A percentile compares a stretch with the other conserved stretches of the same genome.
These are phyloP conservation scores for Sporothrix schenckii DNA, from an alignment of 2,329 filamentous ascomycete genomes.

Conservation along the genomic window DNA sequence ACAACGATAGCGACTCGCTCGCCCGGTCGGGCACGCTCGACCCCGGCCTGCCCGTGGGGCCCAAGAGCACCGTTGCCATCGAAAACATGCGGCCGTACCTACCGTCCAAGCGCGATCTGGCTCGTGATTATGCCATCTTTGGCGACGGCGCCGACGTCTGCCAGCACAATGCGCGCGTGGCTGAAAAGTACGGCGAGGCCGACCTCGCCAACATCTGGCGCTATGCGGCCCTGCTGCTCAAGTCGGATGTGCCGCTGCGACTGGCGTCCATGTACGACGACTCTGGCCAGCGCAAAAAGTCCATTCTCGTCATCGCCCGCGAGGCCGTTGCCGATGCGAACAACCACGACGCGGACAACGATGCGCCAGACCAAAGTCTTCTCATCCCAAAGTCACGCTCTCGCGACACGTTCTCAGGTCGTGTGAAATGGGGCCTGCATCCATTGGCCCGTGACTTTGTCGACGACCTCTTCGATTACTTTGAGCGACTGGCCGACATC, in stretches of 20 bases:
- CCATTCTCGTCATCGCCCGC: conserved; percentile 69
- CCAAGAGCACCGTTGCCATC: conserved; percentile 73
- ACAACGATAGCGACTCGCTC: conserved; percentile 19
- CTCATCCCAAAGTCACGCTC: not conserved
- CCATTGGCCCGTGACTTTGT: conserved; percentile 66
- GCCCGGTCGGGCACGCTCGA: conserved; percentile 32
- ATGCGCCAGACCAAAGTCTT: not conserved
- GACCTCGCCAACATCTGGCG: conserved; percentile 84
- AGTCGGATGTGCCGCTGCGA: conserved; percentile 73
- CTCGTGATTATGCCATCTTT: conserved; percentile 79
- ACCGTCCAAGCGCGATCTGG: conserved; percentile 78
- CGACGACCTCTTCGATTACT: conserved; percentile 64
- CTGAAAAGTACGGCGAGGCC: conserved; percentile 67
- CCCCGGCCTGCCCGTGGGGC: conserved; percentile 37
- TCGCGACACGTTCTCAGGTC: conserved; percentile 51
- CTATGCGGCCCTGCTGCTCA: conserved; percentile 75
- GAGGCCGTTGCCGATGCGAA: conserved; percentile 56
- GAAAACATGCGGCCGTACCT: conserved; percentile 70
- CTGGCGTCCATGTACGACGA: conserved; percentile 52
- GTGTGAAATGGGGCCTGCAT: conserved; percentile 69
- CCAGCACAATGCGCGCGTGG: conserved; percentile 78
- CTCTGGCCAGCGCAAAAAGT: conserved; percentile 53
- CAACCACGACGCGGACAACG: conserved; percentile 30
- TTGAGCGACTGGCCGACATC: conserved; percentile 63
- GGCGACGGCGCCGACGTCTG: conserved; percentile 82